phyloP scores from a whole-genome alignment of 2,329 filamentous ascomycete genomes.

The Drechslerella stenobrocha region DNA sequence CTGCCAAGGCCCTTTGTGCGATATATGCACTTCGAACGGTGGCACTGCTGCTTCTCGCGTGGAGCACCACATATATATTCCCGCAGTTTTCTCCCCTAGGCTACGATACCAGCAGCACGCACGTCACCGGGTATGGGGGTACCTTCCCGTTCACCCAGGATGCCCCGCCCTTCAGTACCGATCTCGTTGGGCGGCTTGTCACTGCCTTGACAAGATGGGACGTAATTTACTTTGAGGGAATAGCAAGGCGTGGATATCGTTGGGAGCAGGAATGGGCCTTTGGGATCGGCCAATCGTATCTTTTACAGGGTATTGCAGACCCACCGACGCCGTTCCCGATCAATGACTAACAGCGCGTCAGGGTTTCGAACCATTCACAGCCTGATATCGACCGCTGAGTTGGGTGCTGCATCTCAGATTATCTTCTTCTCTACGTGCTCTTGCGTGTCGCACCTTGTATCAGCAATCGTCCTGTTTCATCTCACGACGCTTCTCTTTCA shows the following conservation, averaged over 20 bases:
- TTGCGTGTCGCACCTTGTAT: conserved; percentile 74
- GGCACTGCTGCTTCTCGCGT: conserved; percentile 66
- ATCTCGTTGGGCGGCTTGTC: conserved; percentile 56
- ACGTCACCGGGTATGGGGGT: conserved; percentile 53
- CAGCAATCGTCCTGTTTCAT: conserved; percentile 71
- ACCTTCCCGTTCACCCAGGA: conserved; percentile 47
- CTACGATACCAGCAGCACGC: conserved; percentile 74
- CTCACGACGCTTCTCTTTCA: conserved; percentile 65
- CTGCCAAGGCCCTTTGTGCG: conserved; percentile 50
- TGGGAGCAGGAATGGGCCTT: conserved; percentile 82
- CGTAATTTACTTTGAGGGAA: conserved; percentile 72
- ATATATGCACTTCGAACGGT: conserved; percentile 69
- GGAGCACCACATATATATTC: conserved; percentile 59
- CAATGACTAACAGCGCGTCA: conserved; percentile 12
- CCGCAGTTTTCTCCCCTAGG: conserved; percentile 59
- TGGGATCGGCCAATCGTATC: conserved; percentile 37
- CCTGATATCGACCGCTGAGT: conserved; percentile 9
- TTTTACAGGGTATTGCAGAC: conserved; percentile 21
- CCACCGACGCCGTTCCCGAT: neutral
- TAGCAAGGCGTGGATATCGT: conserved; percentile 66
- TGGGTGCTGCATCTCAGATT: conserved; percentile 28
- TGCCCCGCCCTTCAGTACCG: neutral
- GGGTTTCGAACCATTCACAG: conserved; percentile 20
- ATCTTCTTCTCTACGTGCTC: conserved; percentile 69
- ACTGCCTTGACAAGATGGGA: conserved; percentile 75